These are phyloP conservation scores for Kwoniella pini DNA, from an alignment of 768 basidiomycete genomes.

Conservation along the genomic window DNA sequence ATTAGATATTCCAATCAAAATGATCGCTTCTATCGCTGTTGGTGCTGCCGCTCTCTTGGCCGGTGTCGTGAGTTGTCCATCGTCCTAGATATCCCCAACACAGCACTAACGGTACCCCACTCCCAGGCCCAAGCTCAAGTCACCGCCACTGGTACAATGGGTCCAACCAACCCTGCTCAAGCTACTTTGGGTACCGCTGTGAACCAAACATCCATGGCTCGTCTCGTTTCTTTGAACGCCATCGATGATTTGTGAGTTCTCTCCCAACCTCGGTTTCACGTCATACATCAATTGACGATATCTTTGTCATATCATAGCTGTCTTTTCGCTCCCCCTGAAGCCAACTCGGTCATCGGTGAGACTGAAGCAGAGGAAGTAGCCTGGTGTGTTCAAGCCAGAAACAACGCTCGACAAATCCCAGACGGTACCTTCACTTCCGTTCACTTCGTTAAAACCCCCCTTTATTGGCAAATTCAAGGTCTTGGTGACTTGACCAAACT, in stretches of 20 bases:
- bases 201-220: slow-evolving; percentile 52
- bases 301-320: slow-evolving; percentile 24
- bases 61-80: slow-evolving; percentile 26
- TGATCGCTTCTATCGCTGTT: slow-evolving; percentile 30
- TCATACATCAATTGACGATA: not conserved
- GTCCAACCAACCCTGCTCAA: slow-evolving; percentile 46
- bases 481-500: slow-evolving; percentile 57
- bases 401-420: slow-evolving; percentile 58
- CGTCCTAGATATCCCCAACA: not conserved
- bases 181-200: slow-evolving; percentile 50
- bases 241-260: slow-evolving; percentile 52
- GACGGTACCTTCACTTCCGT: slow-evolving; percentile 55
- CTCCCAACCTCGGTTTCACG: not conserved
- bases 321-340: slow-evolving; percentile 44
- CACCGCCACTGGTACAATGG: slow-evolving; percentile 52
- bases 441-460: slow-evolving; percentile 58
- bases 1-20: not conserved
- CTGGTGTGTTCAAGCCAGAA: slow-evolving; percentile 58
- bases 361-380: slow-evolving; percentile 55
- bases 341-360: slow-evolving; percentile 53
- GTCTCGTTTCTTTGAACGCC: slow-evolving; percentile 52
- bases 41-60: slow-evolving; percentile 35
- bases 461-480: slow-evolving; percentile 58
- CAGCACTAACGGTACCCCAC: not conserved
- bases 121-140: slow-evolving; percentile 44